Conservation (phyloP, 192 early-diverging fungal species). For the Coemansia erecta region DNA sequence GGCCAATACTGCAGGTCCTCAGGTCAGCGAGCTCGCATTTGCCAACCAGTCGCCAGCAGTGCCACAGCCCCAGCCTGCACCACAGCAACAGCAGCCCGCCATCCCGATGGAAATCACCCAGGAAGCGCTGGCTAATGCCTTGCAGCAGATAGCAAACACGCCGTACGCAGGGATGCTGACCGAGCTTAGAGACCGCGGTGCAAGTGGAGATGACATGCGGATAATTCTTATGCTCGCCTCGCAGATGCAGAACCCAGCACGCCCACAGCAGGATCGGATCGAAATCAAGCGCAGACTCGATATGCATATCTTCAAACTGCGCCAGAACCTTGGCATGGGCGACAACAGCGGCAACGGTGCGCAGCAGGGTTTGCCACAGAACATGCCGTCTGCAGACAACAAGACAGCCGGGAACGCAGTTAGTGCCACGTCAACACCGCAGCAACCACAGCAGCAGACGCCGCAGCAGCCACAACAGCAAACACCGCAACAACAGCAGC, state of each 20-base stretch:
- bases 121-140: background rate
- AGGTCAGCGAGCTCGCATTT: too few relatives aligned
- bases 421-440: conserved; percentile 1
- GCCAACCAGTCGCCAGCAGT: background rate
- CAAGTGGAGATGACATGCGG: background rate
- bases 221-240: background rate
- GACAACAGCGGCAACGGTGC: background rate
- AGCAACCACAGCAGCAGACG: conserved; percentile 3
- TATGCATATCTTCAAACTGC: background rate
- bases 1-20: too few relatives aligned
- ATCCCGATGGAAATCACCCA: background rate
- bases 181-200: conserved; percentile 2
- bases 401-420: background rate
- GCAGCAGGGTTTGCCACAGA: background rate
- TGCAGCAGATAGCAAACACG: background rate
- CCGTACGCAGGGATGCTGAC: background rate
- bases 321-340: background rate
- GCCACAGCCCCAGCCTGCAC: background rate
- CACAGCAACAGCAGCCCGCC: background rate
- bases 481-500: conserved; percentile 16
- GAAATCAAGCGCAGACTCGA: background rate
- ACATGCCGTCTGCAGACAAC: conserved; percentile 3
- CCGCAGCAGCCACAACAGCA: conserved; percentile 20
- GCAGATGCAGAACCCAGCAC: conserved; percentile 5
- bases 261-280: conserved; percentile 1